Conservation (phyloP, 192 early-diverging fungal species). For the Umbelopsis sp. region DNA sequence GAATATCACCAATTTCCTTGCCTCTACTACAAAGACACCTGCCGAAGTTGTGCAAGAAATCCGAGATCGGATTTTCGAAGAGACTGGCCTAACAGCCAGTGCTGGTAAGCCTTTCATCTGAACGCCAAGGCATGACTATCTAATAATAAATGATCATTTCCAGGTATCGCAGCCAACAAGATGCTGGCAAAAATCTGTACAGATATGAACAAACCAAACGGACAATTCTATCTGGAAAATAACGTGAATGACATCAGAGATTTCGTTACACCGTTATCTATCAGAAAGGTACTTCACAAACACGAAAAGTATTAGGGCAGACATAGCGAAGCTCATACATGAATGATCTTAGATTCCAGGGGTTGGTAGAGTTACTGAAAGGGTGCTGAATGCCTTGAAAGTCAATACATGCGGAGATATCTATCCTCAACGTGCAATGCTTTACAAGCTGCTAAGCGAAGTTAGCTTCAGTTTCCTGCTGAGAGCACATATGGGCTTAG, state of each 20-base stretch:
- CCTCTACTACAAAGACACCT: slow-evolving; percentile 33
- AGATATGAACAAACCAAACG: slow-evolving; percentile 76
- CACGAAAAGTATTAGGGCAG: too few relatives aligned
- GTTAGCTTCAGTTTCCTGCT: slow-evolving; percentile 53
- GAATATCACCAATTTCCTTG: slow-evolving; percentile 49
- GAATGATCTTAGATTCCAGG: slow-evolving; percentile 24
- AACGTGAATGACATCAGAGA: slow-evolving; percentile 41
- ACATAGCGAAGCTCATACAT: neutral
- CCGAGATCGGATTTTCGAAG: slow-evolving; percentile 50
- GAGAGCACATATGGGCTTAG: slow-evolving; percentile 50
- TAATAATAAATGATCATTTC: neutral
- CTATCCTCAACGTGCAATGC: slow-evolving; percentile 36
- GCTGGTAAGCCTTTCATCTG: slow-evolving; percentile 28
- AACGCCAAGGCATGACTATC: neutral
- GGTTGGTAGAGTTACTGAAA: slow-evolving; percentile 62
- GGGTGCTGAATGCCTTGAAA: slow-evolving; percentile 53
- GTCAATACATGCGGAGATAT: slow-evolving; percentile 57
- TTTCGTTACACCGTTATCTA: slow-evolving; percentile 48
- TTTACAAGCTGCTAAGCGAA: slow-evolving; percentile 49
- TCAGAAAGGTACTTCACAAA: slow-evolving; percentile 58
- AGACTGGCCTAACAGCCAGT: slow-evolving; percentile 48
- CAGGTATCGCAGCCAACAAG: slow-evolving; percentile 54
- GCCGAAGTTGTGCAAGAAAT: slow-evolving; percentile 52
- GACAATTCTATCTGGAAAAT: slow-evolving; percentile 56
- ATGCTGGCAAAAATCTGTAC: slow-evolving; percentile 57